Evolutionary conservation across 768 basidiomycete species (phyloP), one percentile per base, ranked within the genome.

Genomic region (Rhodotorula paludigena): DNA sequence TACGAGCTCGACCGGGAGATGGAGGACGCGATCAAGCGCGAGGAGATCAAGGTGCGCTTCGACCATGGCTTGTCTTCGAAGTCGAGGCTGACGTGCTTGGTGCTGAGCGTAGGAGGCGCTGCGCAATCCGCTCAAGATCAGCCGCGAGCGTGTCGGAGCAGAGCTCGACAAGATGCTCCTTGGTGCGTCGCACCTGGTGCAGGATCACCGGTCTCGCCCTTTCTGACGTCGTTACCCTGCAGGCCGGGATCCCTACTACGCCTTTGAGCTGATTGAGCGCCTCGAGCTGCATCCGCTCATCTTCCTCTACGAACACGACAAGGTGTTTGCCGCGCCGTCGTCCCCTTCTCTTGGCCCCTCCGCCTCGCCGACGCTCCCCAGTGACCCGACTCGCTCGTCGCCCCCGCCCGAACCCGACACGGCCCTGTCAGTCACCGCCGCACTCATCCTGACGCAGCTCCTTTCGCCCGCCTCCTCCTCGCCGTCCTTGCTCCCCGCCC

Each of bases 141-240:
- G 88, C 41, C 84, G 90, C 58, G 96, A 98, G 79, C 84, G 96
- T 25, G 85, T 92, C 10, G 93, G 93, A 1, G 89, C 89, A 69
- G 96, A 99, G 78, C 75, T 98, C 21, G 84, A 88, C 69, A 99
- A 98, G 78, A 98, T 97, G 89, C 83, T 98, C 77, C 86, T 86
- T 81, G 87, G 94, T 87, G 33, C 18, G 60, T 63, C 21, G 14
- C 20, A n/a, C n/a, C 47, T 57, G 30, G 3, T 16, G 21, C 23
- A 14, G 38, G 25, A 44, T 51, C 8, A n/a, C 33, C 42, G 20
- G 14, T 18, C 25, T 21, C 18, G 36, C 6, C n/a, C 35, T 39
- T 18, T 39, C 41, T 51, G 35, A 30, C 5, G 20, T 9, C 8
- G 5, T 2, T 42, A 41, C 28, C 23, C 42, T n/a, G 30, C 65